Percentiles rank a stretch among this genome's conserved stretches.
phyloP scores from a whole-genome alignment of 805 yeast species.

The Wickerhamiella siamensis region DNA sequence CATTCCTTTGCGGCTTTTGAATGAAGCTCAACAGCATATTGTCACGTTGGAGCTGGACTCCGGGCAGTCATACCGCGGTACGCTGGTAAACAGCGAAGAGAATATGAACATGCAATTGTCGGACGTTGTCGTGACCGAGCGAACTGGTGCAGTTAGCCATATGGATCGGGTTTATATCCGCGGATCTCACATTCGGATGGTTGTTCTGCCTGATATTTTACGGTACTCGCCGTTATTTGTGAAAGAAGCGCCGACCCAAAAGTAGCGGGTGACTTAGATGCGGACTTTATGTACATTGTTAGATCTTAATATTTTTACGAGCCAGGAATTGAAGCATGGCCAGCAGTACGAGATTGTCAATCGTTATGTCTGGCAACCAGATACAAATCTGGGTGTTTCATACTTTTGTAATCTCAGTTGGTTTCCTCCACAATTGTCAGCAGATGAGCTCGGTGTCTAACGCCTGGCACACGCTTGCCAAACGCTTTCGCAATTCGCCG shows the following conservation, averaged over 20 bases:
- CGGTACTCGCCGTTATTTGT: slow-evolving; percentile 79
- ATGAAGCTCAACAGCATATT: slow-evolving; percentile 80
- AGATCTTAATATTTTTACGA: too few relatives aligned
- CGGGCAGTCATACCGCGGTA: slow-evolving; percentile 83
- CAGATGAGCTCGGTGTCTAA: slow-evolving; percentile 4
- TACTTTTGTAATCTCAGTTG: too few relatives aligned
- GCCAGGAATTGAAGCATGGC: too few relatives aligned
- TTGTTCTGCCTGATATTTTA: slow-evolving; percentile 78
- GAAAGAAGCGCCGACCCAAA: slow-evolving; percentile 18
- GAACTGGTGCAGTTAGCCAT: slow-evolving; percentile 60
- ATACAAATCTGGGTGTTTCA: too few relatives aligned
- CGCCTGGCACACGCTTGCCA: not conserved
- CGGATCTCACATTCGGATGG: slow-evolving; percentile 77
- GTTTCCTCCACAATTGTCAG: too few relatives aligned
- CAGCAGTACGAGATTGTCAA: too few relatives aligned
- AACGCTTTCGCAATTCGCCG: not conserved
- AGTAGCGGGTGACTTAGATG: not conserved
- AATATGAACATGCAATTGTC: slow-evolving; percentile 82
- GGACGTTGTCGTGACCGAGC: slow-evolving; percentile 66
- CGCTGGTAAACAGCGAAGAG: slow-evolving; percentile 68
- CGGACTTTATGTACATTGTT: not conserved
- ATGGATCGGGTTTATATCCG: slow-evolving; percentile 78
- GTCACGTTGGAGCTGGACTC: slow-evolving; percentile 69
- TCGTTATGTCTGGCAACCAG: too few relatives aligned
- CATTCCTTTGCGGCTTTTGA: slow-evolving; percentile 71